These are phyloP conservation scores for Gossypium schwendimanii DNA, from an alignment of 441 rosid genomes.

Conservation along the genomic window DNA sequence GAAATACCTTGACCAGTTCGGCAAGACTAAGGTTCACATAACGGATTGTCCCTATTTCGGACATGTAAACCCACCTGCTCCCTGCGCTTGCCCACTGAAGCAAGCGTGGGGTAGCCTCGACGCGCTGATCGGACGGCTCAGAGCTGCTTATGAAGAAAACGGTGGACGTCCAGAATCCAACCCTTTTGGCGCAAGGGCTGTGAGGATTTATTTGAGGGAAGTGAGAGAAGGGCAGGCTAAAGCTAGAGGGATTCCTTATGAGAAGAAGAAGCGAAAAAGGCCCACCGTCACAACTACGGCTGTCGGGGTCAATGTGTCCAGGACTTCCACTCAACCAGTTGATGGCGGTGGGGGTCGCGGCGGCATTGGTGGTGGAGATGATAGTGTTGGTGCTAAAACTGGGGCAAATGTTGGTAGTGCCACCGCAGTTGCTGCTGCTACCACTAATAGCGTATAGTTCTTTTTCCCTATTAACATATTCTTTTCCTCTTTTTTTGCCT, in stretches of 20 bases:
- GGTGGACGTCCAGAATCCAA: slow-evolving; percentile 75
- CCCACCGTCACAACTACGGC: slow-evolving; percentile 16
- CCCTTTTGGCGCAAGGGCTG: slow-evolving; percentile 82
- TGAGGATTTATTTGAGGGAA: slow-evolving; percentile 82
- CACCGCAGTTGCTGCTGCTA: not conserved
- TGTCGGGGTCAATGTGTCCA: slow-evolving; percentile 14
- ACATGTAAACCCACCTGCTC: slow-evolving; percentile 68
- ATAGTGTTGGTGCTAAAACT: not conserved
- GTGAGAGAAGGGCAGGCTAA: slow-evolving; percentile 83
- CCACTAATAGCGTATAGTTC: slow-evolving; percentile 19
- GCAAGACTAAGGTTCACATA: slow-evolving; percentile 83
- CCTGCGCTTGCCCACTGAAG: slow-evolving; percentile 77
- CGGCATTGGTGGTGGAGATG: slow-evolving; percentile 12
- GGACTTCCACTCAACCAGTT: slow-evolving; percentile 12
- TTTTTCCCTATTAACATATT: not conserved
- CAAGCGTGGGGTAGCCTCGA: slow-evolving; percentile 98
- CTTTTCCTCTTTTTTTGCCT: not conserved
- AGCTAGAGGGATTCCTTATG: slow-evolving; percentile 85
- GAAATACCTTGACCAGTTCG: slow-evolving; percentile 83
- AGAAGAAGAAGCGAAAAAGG: slow-evolving; percentile 91
- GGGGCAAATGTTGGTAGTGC: slow-evolving; percentile 2
- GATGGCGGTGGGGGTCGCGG: slow-evolving; percentile 17
- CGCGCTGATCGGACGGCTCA: slow-evolving; percentile 85
- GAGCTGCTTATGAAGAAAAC: slow-evolving; percentile 85
- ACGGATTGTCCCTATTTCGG: slow-evolving; percentile 75